Base-by-base conservation (phyloP, 2,329 filamentous ascomycete genomes). In the Cercospora berteroae region DNA sequence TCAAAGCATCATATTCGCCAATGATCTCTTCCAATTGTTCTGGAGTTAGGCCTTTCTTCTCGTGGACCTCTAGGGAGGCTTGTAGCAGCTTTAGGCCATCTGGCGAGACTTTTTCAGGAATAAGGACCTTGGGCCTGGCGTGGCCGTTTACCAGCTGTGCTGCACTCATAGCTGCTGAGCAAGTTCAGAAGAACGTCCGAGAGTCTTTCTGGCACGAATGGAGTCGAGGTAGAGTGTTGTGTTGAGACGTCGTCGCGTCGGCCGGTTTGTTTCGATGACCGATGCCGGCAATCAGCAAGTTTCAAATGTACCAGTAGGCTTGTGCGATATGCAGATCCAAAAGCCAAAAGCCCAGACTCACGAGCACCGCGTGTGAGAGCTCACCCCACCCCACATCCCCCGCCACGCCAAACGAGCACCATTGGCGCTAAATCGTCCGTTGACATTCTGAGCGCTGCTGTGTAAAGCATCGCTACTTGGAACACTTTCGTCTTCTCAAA, bases 81-180 rank as follows among this genome's bases (percentile, higher is more conserved):
- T 85, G 84, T 42, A 94, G 84, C 20, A 94, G 81, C 18, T 88
- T 86, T 18, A 94, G 83, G 10, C 91, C 91, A 77, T 94, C 91
- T n/a, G 88, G 83, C 0, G 91, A 94, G 55, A 94, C 85, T 77
- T 93, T 93, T 76, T 94, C 91, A 1, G 91, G 89, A 48, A 94
- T 90, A 29, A 95, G 86, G 69, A 94, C 82, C 75, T 84, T 86
- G 1, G 83, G 80, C 48, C 77, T 67, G 8, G 65, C 60, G 23
- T 55, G 42, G 13, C 66, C 67, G 60, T 68, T 70, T 59, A 56
- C 60, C 13, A 59, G 9, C 9, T 60, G 29, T 66, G 60, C 39
- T 60, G 68, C 61, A 36, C 66, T 57, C 63, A 68, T 71, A 55
- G 29, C 62, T 36, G 56, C 23, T 59, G 12, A 56, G 23, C 8